Percentiles rank a stretch among this genome's conserved stretches.
These are phyloP conservation scores for Tephrocybe sp. DNA, from an alignment of 768 basidiomycete genomes.

Conservation along the genomic window DNA sequence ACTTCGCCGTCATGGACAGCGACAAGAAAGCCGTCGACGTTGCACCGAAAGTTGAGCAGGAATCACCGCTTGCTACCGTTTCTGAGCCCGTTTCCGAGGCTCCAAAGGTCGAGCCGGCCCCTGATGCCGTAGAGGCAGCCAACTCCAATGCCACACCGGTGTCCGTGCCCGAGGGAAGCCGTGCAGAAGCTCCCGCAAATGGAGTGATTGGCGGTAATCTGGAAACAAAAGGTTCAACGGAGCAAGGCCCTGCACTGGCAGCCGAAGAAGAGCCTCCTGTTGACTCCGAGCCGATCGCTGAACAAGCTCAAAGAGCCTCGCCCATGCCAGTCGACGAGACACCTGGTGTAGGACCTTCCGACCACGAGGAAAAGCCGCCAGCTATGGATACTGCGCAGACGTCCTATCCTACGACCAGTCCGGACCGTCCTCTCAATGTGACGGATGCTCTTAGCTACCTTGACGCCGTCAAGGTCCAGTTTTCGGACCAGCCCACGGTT, in stretches of 20 bases:
- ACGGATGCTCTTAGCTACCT: conserved; percentile 92
- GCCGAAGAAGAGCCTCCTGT: conserved; percentile 16
- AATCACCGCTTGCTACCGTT: background rate
- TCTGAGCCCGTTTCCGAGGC: background rate
- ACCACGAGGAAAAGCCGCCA: background rate
- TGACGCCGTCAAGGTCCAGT: conserved; percentile 90
- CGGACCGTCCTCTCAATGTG: conserved; percentile 79
- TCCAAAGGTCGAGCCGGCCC: background rate
- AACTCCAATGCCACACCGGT: background rate
- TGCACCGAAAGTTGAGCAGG: conserved; percentile 6
- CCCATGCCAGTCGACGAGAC: conserved; percentile 17
- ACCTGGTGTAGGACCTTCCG: conserved; percentile 10
- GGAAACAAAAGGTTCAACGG: conserved; percentile 9
- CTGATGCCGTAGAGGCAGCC: background rate
- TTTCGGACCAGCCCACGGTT: conserved; percentile 88
- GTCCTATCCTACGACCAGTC: conserved; percentile 24
- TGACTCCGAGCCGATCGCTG: conserved; percentile 9
- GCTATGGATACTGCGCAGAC: conserved; percentile 30
- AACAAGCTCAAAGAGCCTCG: conserved; percentile 9
- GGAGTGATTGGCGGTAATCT: conserved; percentile 10
- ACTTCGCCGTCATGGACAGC: conserved; percentile 19
- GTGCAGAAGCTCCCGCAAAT: conserved; percentile 6
- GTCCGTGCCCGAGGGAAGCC: conserved; percentile 10
- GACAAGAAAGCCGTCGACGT: conserved; percentile 17
- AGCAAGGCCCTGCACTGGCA: conserved; percentile 3